Base-by-base conservation (phyloP, 2,329 filamentous ascomycete species). In the Aspergillus phoenicis region DNA sequence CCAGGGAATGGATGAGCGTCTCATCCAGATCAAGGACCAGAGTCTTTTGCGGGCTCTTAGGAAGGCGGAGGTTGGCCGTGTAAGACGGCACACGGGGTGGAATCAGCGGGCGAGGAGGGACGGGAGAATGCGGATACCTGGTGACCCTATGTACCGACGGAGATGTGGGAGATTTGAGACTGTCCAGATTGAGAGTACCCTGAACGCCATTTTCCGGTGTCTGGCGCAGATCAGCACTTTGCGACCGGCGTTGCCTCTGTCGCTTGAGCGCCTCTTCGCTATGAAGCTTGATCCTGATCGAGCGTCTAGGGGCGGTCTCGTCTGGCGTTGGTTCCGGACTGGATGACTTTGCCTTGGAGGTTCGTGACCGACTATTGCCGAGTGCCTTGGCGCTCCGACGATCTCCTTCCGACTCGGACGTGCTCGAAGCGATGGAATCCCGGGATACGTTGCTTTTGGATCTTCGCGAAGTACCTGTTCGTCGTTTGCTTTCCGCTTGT, bases 1-100 rank as follows among this genome's bases (percentile, higher is more conserved):
- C 93, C 85, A 98, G 93, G 77, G 93, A 97, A 82, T 99, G 95
- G 68, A 99, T 99, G 67, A 99, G 81, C 0, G 95, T 99, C 78
- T 99, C 95, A 77, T 99, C 95, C 17, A 99, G 86, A 75, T 99
- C 95, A 56, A 99, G 84, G 65, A 99, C 93, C 62, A 99, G 80
- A 0, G 95, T 99, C 82, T 99, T 99, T 72, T 95, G 90, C 62
- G 89, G 87, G 49, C 86, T 81, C 53, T 69, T 72, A 28, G 77
- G 70, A 60, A 69, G 71, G 59, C 72, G 70, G 41, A 67, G 77
- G 69, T 60, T 84, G 74, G 63, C 85, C 45, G 91, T 85, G 74
- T 97, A 97, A 0, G 93, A 97, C 20, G 93, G 92, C 71, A 97
- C 91, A 58, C 93, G 89, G 63, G 89, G 87, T 28, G 95, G 95